Evolutionary conservation across 768 basidiomycete species (phyloP).

Genomic region (Leccinum sublutescens): DNA sequence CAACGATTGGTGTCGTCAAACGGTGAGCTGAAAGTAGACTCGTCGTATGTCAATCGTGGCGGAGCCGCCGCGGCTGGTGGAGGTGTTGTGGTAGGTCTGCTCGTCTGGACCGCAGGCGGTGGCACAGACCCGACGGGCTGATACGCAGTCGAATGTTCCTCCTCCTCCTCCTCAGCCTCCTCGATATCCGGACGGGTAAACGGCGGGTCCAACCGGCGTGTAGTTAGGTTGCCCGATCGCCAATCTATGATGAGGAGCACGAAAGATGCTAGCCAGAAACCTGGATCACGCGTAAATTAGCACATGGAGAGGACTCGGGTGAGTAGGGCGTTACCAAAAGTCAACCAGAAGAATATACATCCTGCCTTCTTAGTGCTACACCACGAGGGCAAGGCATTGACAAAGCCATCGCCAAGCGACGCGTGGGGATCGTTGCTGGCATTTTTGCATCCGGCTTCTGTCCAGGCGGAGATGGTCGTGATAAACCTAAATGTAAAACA

Average conservation of each 20-base stretch:
- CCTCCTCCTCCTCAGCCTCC: conserved; percentile 51
- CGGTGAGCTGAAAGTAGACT: conserved; percentile 31
- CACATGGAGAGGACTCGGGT: background rate
- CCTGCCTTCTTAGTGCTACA: conserved; percentile 92
- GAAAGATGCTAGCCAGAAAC: conserved; percentile 72
- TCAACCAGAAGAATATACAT: conserved; percentile 86
- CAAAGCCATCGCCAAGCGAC: conserved; percentile 62
- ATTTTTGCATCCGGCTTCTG: conserved; percentile 87
- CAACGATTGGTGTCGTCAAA: conserved; percentile 58
- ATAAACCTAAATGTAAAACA: conserved; percentile 51
- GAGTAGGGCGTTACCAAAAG: conserved; percentile 52
- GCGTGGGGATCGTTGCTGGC: conserved; percentile 79
- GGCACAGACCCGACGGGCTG: conserved; percentile 38
- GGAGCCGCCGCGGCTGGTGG: conserved; percentile 11
- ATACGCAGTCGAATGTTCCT: conserved; percentile 49
- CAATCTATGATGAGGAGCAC: conserved; percentile 69
- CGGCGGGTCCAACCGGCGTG: conserved; percentile 64
- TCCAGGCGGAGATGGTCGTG: conserved; percentile 82
- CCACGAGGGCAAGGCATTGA: conserved; percentile 71
- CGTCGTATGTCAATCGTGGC: conserved; percentile 27
- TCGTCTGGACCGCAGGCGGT: conserved; percentile 33
- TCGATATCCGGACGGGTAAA: conserved; percentile 64
- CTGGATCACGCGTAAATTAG: conserved; percentile 37
- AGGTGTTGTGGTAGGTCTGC: conserved; percentile 18
- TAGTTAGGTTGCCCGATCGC: conserved; percentile 60